phyloP scores from a whole-genome alignment of 805 yeast genomes.

The Candida loeiensis region DNA sequence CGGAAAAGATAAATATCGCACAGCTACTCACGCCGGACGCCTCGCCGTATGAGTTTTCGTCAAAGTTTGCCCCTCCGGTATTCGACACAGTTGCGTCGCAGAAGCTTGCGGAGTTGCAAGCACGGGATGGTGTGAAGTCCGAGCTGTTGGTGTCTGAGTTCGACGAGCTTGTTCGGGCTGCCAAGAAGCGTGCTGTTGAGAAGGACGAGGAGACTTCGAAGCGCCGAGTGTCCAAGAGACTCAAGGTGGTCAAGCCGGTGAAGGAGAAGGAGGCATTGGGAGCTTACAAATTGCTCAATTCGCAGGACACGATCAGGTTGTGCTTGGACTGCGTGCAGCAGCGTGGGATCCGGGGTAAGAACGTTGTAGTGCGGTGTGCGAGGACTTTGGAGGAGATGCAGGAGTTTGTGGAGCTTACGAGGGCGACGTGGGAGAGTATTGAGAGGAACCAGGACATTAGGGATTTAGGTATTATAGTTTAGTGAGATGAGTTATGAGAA shows the following conservation, averaged over 20 bases:
- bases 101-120: slow-evolving; percentile 7
- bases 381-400: slow-evolving; percentile 8
- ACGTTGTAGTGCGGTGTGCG: slow-evolving; percentile 1
- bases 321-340: slow-evolving; percentile 31
- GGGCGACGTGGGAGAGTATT: neutral
- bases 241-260: neutral
- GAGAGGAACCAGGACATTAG: neutral
- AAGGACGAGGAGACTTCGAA: neutral
- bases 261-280: slow-evolving; percentile 5
- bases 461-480: neutral
- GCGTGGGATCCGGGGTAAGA: slow-evolving; percentile 16
- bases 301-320: slow-evolving; percentile 20
- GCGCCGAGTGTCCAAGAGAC: slow-evolving; percentile 3
- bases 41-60: slow-evolving; percentile 26
- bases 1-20: slow-evolving; percentile 7
- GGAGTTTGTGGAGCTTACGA: slow-evolving; percentile 4
- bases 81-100: slow-evolving; percentile 9
- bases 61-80: neutral
- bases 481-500: neutral
- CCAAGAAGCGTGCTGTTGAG: slow-evolving; percentile 11
- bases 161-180: slow-evolving; percentile 7
- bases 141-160: slow-evolving; percentile 6
- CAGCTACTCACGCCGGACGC: slow-evolving; percentile 38
- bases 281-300: slow-evolving; percentile 17
- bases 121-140: slow-evolving; percentile 10